These are phyloP conservation scores for Dactylellina parvicollis DNA, from an alignment of 2,329 filamentous ascomycete genomes.

Conservation along the genomic window DNA sequence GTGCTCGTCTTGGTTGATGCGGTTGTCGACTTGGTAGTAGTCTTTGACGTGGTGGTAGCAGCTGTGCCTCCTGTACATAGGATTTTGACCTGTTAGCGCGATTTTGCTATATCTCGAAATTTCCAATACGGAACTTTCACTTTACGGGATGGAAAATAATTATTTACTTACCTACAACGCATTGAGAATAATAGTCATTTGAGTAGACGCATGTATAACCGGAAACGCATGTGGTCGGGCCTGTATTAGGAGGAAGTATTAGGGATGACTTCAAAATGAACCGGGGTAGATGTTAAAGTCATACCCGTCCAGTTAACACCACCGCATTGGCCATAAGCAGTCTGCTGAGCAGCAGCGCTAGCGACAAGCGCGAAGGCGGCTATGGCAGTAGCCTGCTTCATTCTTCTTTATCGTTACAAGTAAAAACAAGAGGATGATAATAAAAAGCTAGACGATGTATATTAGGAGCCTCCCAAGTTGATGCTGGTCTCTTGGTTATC, in stretches of 20 bases:
- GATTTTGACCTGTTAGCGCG: not conserved
- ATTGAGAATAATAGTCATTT: slow-evolving; percentile 55
- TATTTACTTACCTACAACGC: slow-evolving; percentile 29
- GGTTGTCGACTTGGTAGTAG: slow-evolving; percentile 1
- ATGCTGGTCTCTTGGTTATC: slow-evolving; percentile 26
- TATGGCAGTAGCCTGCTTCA: slow-evolving; percentile 22
- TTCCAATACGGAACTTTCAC: not conserved
- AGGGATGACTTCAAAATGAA: not conserved
- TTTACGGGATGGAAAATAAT: not conserved
- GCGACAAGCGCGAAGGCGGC: slow-evolving; percentile 22
- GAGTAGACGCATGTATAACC: slow-evolving; percentile 52
- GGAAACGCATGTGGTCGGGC: slow-evolving; percentile 48
- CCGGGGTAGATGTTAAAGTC: not conserved
- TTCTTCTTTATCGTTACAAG: slow-evolving; percentile 6
- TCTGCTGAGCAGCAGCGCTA: slow-evolving; percentile 49
- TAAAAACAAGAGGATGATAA: not conserved
- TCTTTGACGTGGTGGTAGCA: slow-evolving; percentile 3
- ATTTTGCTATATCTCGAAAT: not conserved
- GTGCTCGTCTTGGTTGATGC: not conserved
- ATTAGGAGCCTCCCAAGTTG: not conserved
- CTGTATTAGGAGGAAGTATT: not conserved
- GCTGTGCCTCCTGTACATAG: not conserved
- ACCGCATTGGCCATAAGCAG: slow-evolving; percentile 57
- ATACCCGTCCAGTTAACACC: slow-evolving; percentile 56
- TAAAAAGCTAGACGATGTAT: not conserved